Base-by-base conservation (phyloP, 2,329 filamentous ascomycete species). In the Nemania diffusa region DNA sequence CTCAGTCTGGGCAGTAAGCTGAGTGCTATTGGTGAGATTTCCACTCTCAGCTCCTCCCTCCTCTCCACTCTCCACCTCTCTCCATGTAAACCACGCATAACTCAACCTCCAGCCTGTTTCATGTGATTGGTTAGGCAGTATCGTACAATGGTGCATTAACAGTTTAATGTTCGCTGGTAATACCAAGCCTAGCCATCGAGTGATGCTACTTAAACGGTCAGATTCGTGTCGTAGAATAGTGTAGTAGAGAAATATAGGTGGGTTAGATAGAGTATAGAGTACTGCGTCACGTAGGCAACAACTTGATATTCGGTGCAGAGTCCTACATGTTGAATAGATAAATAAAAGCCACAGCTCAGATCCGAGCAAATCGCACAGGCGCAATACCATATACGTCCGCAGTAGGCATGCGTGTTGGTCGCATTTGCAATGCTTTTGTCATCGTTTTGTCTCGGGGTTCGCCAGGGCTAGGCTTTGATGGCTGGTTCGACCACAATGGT, bases 1-100 rank as follows among this genome's bases (percentile, higher is more conserved):
- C 64, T 64, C 58, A 53, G 13, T 61, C 9, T 51, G 2, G 26
- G 24, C 48, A n/a, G 17, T 32, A 52, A 32, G 26, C 50, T 24
- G 26, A 32, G 9, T 52, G 32, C 40, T 29, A 32, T 52, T 52
- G 50, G 26, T 32, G 15, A 17, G 15, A 8, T 32, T 48, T 13
- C 26, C 48, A 24, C 17, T n/a, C 20, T 51, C 26, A 29, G 24
- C 48, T 51, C 48, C 24, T 15, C 20, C 8, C 46, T 24, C 48
- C 48, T 46, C 42, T 40, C 17, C 9, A 3, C 34, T 15, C 40
- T 20, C 46, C 29, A 32, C 29, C 5, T 32, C 29, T 32, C 9
- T 44, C 7, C 17, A 44, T 44, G 40, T 32, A 32, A 32, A 32
- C 9, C 29, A 32, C 29, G 29, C 29, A 32, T 32, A 32, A 32